Percentiles rank a stretch among this genome's conserved stretches.
These are phyloP conservation scores for Sanghuangporus baumii DNA, from an alignment of 1,284 basidiomycete species.

Conservation along the genomic window DNA sequence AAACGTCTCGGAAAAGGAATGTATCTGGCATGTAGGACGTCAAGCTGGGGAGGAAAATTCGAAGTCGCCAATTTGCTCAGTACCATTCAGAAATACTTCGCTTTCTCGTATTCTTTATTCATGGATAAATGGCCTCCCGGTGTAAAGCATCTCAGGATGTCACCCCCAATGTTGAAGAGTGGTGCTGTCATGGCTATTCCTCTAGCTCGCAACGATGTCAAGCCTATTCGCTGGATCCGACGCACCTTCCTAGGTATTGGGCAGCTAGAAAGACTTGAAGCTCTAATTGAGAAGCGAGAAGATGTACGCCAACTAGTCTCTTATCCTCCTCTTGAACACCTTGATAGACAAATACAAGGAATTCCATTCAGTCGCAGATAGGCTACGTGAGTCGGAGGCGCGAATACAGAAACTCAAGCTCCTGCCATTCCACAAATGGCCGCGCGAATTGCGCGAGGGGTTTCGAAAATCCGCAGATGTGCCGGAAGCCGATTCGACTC, in stretches of 20 bases:
- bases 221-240: neutral
- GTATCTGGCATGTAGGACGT: conserved; percentile 3
- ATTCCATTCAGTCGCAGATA: neutral
- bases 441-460: neutral
- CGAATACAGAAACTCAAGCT: neutral
- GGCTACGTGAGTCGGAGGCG: neutral
- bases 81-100: conserved; percentile 1
- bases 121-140: neutral
- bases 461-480: neutral
- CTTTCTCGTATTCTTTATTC: neutral
- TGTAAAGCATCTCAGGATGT: neutral
- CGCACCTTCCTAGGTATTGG: conserved; percentile 1
- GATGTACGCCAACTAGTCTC: neutral
- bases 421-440: neutral
- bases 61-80: neutral
- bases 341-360: neutral
- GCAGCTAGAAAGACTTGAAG: conserved; percentile 6
- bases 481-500: neutral
- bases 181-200: conserved; percentile 1
- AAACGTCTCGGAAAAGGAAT: neutral
- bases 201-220: neutral
- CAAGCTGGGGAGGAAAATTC: neutral
- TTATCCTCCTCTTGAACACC: neutral
- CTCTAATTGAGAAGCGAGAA: neutral
- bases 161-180: neutral